phyloP scores from a whole-genome alignment of 1,284 basidiomycete species.

The Mycena sp. region DNA sequence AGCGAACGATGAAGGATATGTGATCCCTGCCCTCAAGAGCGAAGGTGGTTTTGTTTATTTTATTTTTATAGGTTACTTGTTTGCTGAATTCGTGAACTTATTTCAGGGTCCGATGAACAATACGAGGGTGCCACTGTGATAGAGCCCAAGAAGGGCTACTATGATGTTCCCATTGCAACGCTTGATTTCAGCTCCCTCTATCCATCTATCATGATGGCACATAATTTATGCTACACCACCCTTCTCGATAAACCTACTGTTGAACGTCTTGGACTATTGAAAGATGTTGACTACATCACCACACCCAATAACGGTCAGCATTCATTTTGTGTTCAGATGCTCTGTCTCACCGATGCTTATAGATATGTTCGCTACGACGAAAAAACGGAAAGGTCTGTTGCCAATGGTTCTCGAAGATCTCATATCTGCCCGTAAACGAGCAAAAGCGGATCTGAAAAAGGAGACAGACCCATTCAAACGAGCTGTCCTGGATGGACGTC shows the following conservation, averaged over 20 bases:
- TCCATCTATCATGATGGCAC: constrained; percentile 99
- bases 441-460: constrained; percentile 93
- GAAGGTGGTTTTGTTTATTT: constrained; percentile 65
- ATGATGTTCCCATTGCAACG: constrained; percentile 94
- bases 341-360: background rate
- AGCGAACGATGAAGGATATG: constrained; percentile 88
- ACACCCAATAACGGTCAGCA: constrained; percentile 95
- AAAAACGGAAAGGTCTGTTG: constrained; percentile 84
- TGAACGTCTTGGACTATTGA: constrained; percentile 78
- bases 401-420: constrained; percentile 94
- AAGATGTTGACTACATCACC: constrained; percentile 88
- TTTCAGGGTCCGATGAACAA: constrained; percentile 86
- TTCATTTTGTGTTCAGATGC: constrained; percentile 28
- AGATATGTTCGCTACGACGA: constrained; percentile 87
- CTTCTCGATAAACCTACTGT: constrained; percentile 83
- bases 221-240: constrained; percentile 97
- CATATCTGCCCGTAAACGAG: constrained; percentile 89
- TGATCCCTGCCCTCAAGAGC: constrained; percentile 84
- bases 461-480: constrained; percentile 96
- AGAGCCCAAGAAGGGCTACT: constrained; percentile 93
- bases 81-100: background rate
- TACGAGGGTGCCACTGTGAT: constrained; percentile 98
- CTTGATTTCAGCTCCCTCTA: constrained; percentile 98
- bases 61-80: background rate
- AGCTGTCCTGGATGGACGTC: constrained; percentile 93